Evolutionary conservation across 441 rosid species (phyloP).

Genomic region (Mallotus repandus): DNA sequence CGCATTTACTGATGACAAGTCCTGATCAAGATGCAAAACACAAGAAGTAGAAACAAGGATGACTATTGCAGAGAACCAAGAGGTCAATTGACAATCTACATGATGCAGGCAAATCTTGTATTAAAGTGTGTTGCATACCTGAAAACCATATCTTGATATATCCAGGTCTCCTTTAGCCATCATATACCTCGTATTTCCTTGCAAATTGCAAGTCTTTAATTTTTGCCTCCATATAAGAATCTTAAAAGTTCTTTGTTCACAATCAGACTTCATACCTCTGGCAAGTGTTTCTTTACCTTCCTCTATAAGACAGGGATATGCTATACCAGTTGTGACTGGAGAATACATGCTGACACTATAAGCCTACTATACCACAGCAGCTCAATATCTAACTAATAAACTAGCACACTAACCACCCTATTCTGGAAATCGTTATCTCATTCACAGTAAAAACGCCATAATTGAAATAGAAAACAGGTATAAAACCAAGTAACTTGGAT

Average conservation of each 20-base stretch:
- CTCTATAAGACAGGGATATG: slow-evolving; percentile 25
- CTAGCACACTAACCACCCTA: slow-evolving; percentile 24
- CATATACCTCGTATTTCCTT: slow-evolving; percentile 27
- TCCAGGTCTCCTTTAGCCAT: slow-evolving; percentile 24
- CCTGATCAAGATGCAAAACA: not conserved
- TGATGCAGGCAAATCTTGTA: not conserved
- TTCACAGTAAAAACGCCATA: slow-evolving; percentile 30
- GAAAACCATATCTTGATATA: slow-evolving; percentile 20
- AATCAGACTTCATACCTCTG: slow-evolving; percentile 25
- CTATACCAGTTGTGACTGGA: slow-evolving; percentile 29
- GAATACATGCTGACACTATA: slow-evolving; percentile 23
- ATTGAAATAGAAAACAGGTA: slow-evolving; percentile 40
- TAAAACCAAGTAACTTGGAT: slow-evolving; percentile 33
- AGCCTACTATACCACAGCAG: slow-evolving; percentile 21
- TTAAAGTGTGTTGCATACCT: slow-evolving; percentile 22
- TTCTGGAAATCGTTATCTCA: slow-evolving; percentile 15
- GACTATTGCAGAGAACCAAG: not conserved
- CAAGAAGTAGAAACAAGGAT: not conserved
- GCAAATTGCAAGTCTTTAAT: slow-evolving; percentile 3
- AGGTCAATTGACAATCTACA: not conserved
- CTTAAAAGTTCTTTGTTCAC: slow-evolving; percentile 24
- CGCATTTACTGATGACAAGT: too few species aligned
- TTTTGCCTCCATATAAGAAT: slow-evolving; percentile 32
- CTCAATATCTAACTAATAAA: slow-evolving; percentile 20
- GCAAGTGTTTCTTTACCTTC: slow-evolving; percentile 28